Base-by-base conservation (phyloP, 1,284 basidiomycete species). In the Cutaneotrichosporon arboriforme region DNA sequence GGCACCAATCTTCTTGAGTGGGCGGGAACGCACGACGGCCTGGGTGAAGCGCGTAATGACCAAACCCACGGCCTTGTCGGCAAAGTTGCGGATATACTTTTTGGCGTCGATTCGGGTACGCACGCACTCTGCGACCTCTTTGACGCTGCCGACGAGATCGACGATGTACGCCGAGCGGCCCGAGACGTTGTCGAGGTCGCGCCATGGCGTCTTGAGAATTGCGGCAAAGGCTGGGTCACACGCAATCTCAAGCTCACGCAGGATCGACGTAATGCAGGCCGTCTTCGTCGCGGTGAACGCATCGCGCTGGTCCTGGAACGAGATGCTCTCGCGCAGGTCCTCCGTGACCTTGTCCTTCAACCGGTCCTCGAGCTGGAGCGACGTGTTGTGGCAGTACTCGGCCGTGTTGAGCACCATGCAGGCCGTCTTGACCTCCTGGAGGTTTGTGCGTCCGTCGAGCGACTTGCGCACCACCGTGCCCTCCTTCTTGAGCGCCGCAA, bases 331-430 rank as follows among this genome's bases (percentile, higher is more conserved):
- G 64, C 84, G 85, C 67, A 83, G 87, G 37, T 86, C 83, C 0
- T 83, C 79, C 54, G 83, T 80, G 49, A 97, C 83, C 68, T 89
- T 90, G 55, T 87, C 84, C 54, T 84, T 83, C 41, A 97, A 83
- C 65, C 89, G 90, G 61, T 94, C 88, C 70, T 97, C 94, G 20
- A 99, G 81, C 87, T 94, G 91, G 18, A 83, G 70, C 2, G 91
- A 88, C 1, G 94, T 99, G 4, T 83, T 86, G 63, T 91, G 87
- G 71, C 96, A 98, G 73, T 98, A 99, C 66, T 98, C 94, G 2
- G 93, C 93, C 0, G 96, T 99, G 68, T 98, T 98, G 67, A 99
- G 84, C 20, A 96, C 77, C 17, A 90, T 77, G 66, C 88, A 91
- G 1, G 88, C 84, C 58, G 87, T 88, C 61, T 84, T 85, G 34